Evolutionary conservation across 306 rosid genomes (phyloP), one percentile per base, ranked within the genome.

Genomic region (cucumber (Cucumis sativus)): DNA sequence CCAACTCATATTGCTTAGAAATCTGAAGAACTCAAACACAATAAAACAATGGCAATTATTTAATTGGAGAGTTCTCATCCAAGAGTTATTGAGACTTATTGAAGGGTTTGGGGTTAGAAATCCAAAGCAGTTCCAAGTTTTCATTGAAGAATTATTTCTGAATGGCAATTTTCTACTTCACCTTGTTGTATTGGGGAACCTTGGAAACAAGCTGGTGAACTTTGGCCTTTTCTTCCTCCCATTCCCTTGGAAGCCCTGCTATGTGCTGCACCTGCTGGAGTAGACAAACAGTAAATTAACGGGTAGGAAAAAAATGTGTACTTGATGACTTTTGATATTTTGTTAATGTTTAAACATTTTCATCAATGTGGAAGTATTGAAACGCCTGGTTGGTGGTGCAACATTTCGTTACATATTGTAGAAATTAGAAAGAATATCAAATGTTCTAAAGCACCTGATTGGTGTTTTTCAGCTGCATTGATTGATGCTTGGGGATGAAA

Each of bases 151-250:
- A 2, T 68, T 47, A 8, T 47, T 11, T 11, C 15, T 11, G 6
- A 47, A 47, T 47, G 54, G 17, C 6, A 47, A 47, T 12, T 47
- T 47, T 47, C 75, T 14, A 12, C 28, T 84, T 81, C 85, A 88
- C 97, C 84, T 88, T 90, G 80, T 88, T 94, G 90, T 87, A 94
- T n/a, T 75, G 83, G 40, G 97, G 97, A 87, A 79, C 87, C 80
- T 77, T 89, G 10, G 97, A 90, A 82, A 68, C 88, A 74, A 92
- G 83, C 82, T 89, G 93, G 80, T 94, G 91, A 43, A 89, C 85
- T 78, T 78, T 87, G 78, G 88, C 90, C 68, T 79, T 74, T 63
- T 84, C 86, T 43, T 23, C 95, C 78, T 90, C 90, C 97, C 96
- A 91, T 52, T 85, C 93, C 80, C 75, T 78, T 60, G 95, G 92